Evolutionary conservation across 2,329 filamentous ascomycete genomes (phyloP), one percentile per base, ranked within the genome.

Genomic region (Stemphylium vesicarium): DNA sequence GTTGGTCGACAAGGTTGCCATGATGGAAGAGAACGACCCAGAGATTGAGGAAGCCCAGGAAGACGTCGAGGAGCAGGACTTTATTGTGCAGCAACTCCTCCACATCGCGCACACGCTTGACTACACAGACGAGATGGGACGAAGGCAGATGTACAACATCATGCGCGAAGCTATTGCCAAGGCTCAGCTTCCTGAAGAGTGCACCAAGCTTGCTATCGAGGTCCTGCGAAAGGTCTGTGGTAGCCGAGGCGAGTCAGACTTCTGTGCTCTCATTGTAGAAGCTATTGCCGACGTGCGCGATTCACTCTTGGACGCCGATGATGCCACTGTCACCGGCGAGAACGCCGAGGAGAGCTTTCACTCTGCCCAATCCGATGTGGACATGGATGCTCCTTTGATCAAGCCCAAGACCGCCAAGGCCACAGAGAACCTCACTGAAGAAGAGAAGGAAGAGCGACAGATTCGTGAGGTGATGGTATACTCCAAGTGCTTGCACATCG

Each of bases 281-380:
- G 92, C 94, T 22, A 91, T 99, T 54, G 92, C 93, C 3, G 95
- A 99, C 77, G 93, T 99, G 11, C 94, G 98, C 74, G 95, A 99
- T 72, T 94, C 91, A 2, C 95, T 99, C 61, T 85, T 89, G 63
- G 76, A 76, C 41, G 88, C 91, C 11, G 75, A 75, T 38, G 89
- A 92, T 18, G 81, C 82, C 15, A 81, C 84, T 24, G 85, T 86
- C n/a, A 71, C 72, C 29, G 72, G 64, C 1, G 72, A 71, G 26
- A 77, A 71, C 18, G 62, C 58, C 6, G 78, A 92, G 51, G 90
- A 93, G 58, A 96, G 92, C 76, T 99, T 99, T 77, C 93, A 97
- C 70, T 97, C 94, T 18, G 95, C 95, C 1, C 88, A 84, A 44
- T 97, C 93, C 7, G 92, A 96, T 68, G 82, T 96, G 49, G 92